Percentiles rank a stretch among this genome's conserved stretches.
Conservation (phyloP, 768 basidiomycete genomes). For the Boletus rufocinnamomeus region DNA sequence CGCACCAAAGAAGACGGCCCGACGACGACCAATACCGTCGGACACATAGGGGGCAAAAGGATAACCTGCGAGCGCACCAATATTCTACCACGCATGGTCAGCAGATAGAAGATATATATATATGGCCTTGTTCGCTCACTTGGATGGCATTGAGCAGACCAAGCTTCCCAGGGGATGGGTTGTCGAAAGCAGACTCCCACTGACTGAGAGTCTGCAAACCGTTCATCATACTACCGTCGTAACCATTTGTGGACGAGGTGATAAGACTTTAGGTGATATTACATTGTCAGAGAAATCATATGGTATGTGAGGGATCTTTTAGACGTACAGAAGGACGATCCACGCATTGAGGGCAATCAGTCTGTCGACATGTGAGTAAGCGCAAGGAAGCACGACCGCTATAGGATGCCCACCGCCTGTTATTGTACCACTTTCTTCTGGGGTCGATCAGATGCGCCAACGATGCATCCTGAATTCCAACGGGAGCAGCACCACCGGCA, state of each 20-base stretch:
- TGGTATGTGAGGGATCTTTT: background rate
- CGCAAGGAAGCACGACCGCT: background rate
- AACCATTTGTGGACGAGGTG: conserved; percentile 75
- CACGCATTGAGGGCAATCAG: conserved; percentile 65
- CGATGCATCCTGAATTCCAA: conserved; percentile 32
- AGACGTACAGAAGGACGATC: conserved; percentile 63
- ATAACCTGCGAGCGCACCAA: conserved; percentile 66
- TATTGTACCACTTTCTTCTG: conserved; percentile 74
- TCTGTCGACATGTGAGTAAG: conserved; percentile 34
- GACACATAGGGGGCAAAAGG: conserved; percentile 73
- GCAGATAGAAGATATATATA: background rate
- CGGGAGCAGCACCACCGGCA: conserved; percentile 46
- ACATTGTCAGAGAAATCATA: conserved; percentile 5
- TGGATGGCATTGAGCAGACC: conserved; percentile 77
- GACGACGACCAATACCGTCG: conserved; percentile 70
- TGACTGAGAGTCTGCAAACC: conserved; percentile 67
- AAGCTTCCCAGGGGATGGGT: conserved; percentile 57
- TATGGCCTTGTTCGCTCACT: conserved; percentile 36
- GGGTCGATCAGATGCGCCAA: conserved; percentile 63
- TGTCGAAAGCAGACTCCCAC: conserved; percentile 64
- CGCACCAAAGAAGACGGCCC: conserved; percentile 67
- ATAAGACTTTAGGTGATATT: conserved; percentile 49
- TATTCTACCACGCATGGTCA: conserved; percentile 47
- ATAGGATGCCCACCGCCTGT: conserved; percentile 52
- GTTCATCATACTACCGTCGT: conserved; percentile 81